Evolutionary conservation across 179 eudicot species (phyloP), one percentile per base, ranked within the genome.

Genomic region (Silene vulgaris): DNA sequence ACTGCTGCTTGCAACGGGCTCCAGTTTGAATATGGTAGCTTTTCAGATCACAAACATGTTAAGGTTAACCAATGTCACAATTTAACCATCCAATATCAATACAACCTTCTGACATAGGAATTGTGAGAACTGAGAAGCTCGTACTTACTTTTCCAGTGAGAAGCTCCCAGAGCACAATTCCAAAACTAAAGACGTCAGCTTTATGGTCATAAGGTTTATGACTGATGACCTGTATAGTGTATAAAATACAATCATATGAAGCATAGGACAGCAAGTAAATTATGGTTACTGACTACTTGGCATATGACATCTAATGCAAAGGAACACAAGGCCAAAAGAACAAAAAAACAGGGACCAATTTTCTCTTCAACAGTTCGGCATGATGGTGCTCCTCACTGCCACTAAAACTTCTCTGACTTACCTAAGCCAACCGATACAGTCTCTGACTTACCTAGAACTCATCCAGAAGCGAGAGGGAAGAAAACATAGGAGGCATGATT

Each of bases 1-100:
- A 91, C 79, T 7, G 97, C 97, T 71, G 94, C 97, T 88, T 91
- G 97, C 78, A 91, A 81, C 17, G 97, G 97, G 66, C 89, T 89
- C 71, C 90, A 77, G 79, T 70, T 63, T 3, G 84, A 74, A 79
- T 91, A 88, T 16, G 94, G 97, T 75, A 91, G 76, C 97, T 91
- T 23, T 62, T 72, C 61, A 32, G 61, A 72, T 52, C 69, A 82
- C 14, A 73, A n/a, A 63, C 52, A 28, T 3, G 67, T 66, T 66
- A 78, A 7, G 17, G 28, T 37, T 13, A n/a, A 20, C 5, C 68
- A 32, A 66, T 32, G 2, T 54, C 13, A 20, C 54, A 45, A 5
- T 17, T n/a, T 17, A 32, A 52, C 45, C n/a, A 62, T 11, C 28
- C 16, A 67, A 19, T 48, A 23, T 23, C 26, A 23, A 23, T 23